Evolutionary conservation across 2,329 filamentous ascomycete genomes (phyloP).

Genomic region (Cyphellophora attinorum): DNA sequence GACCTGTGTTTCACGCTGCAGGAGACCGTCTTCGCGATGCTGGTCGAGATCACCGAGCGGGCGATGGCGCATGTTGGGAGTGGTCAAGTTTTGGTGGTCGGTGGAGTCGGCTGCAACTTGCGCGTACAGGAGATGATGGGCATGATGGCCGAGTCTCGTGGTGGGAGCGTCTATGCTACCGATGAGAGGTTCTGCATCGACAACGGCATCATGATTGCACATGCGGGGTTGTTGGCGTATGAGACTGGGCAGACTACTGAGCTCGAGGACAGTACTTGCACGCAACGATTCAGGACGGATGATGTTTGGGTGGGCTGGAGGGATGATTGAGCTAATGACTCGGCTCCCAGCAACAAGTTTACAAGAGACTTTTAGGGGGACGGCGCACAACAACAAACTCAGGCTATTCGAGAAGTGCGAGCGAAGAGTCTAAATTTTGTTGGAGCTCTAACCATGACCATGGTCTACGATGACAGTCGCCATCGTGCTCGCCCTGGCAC

Average conservation of each 20-base stretch:
- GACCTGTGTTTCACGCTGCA: constrained; percentile 92
- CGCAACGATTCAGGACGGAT: constrained; percentile 73
- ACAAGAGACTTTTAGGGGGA: too few relatives aligned
- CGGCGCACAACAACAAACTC: too few relatives aligned
- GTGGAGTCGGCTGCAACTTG: constrained; percentile 92
- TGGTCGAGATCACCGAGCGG: constrained; percentile 95
- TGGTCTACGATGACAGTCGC: too few relatives aligned
- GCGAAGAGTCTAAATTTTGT: too few relatives aligned
- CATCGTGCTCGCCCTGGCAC: too few relatives aligned
- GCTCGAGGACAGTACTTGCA: constrained; percentile 74
- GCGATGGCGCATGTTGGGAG: constrained; percentile 97
- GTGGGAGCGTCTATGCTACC: constrained; percentile 85
- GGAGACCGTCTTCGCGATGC: constrained; percentile 92
- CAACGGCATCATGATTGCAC: constrained; percentile 99
- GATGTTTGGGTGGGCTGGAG: constrained; percentile 74
- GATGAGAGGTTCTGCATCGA: constrained; percentile 98
- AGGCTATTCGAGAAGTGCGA: too few relatives aligned
- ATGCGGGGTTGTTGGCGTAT: constrained; percentile 81
- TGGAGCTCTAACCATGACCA: too few relatives aligned
- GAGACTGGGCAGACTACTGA: constrained; percentile 62
- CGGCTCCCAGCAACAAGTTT: too few relatives aligned
- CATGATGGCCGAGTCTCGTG: constrained; percentile 78
- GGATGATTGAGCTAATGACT: constrained; percentile 33
- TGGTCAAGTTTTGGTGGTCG: constrained; percentile 84
- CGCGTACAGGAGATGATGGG: constrained; percentile 98